phyloP scores from a whole-genome alignment of 495 filamentous ascomycete genomes.

The Xylaria scruposa region DNA sequence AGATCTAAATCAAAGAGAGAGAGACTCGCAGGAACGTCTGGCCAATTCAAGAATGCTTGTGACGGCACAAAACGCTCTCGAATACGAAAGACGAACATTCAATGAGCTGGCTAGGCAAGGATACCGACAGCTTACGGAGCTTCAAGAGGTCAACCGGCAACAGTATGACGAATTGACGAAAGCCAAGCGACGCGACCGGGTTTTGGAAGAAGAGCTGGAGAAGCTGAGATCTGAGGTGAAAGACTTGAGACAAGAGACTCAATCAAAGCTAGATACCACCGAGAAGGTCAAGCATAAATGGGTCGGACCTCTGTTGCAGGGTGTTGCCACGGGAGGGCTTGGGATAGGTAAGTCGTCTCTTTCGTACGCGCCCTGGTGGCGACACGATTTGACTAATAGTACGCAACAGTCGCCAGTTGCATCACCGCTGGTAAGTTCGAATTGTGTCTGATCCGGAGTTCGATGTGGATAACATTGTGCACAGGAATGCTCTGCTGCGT shows the following conservation, averaged over 20 bases:
- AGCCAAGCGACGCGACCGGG: background rate
- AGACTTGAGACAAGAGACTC: background rate
- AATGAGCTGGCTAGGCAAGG: too few relatives aligned
- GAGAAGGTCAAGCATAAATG: conserved; percentile 12
- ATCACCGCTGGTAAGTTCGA: too few relatives aligned
- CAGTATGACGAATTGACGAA: background rate
- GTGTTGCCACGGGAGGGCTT: conserved; percentile 3
- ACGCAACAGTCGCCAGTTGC: too few relatives aligned
- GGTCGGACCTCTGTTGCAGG: background rate
- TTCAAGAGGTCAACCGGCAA: background rate
- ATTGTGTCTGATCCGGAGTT: too few relatives aligned
- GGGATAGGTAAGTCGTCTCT: background rate
- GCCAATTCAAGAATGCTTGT: background rate
- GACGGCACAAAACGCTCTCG: background rate
- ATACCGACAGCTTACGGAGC: background rate
- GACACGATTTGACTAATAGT: background rate
- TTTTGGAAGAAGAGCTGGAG: background rate
- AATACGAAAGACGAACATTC: background rate
- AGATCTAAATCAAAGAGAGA: background rate
- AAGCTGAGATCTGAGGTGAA: background rate
- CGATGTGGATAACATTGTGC: too few relatives aligned
- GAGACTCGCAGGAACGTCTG: background rate
- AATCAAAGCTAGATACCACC: conserved; percentile 15
- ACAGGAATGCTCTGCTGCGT: too few relatives aligned
- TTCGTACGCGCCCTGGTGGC: too few relatives aligned